A percentile compares a stretch with the other conserved stretches of the same genome.
These are phyloP conservation scores for Saprolegnia diclina DNA, from an alignment of 352 stramenopile species.

Conservation along the genomic window DNA sequence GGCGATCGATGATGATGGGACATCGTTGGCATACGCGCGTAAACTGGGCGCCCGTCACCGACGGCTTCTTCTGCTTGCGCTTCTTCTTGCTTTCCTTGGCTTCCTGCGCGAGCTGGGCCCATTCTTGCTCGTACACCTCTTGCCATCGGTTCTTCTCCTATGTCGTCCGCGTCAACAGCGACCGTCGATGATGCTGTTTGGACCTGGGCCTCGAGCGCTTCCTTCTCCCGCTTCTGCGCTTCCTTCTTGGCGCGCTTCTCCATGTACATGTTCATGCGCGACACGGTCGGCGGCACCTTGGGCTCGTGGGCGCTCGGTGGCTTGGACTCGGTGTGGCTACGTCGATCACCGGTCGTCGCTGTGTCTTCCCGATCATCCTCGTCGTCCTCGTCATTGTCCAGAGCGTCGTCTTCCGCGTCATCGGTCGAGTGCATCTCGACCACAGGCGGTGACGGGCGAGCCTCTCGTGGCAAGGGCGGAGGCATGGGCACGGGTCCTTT, in stretches of 20 bases:
- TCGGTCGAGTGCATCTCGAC: too few species aligned
- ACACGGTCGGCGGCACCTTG: conserved; percentile 7
- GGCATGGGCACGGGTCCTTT: too few species aligned
- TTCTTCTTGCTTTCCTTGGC: conserved; percentile 75
- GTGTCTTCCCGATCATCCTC: too few species aligned
- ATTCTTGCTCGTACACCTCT: conserved; percentile 84
- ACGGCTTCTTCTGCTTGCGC: conserved; percentile 64
- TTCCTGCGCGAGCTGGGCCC: conserved; percentile 84
- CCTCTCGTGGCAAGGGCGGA: too few species aligned
- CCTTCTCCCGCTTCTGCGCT: conserved; percentile 69
- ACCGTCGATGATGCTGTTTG: background rate
- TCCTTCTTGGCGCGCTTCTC: conserved; percentile 69
- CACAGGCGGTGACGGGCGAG: too few species aligned
- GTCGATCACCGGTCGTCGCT: too few species aligned
- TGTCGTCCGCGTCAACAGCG: background rate
- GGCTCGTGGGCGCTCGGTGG: too few species aligned
- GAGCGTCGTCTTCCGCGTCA: too few species aligned
- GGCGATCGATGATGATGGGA: too few species aligned
- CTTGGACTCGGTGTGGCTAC: too few species aligned
- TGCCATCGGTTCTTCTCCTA: conserved; percentile 68
- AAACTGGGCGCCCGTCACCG: conserved; percentile 25
- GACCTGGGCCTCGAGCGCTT: conserved; percentile 50
- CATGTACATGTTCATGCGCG: conserved; percentile 87
- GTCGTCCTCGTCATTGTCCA: too few species aligned
- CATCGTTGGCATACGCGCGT: too few species aligned